Evolutionary conservation across 2,329 filamentous ascomycete genomes (phyloP), one percentile per base, ranked within the genome.

Genomic region (Trichophyton verrucosum): DNA sequence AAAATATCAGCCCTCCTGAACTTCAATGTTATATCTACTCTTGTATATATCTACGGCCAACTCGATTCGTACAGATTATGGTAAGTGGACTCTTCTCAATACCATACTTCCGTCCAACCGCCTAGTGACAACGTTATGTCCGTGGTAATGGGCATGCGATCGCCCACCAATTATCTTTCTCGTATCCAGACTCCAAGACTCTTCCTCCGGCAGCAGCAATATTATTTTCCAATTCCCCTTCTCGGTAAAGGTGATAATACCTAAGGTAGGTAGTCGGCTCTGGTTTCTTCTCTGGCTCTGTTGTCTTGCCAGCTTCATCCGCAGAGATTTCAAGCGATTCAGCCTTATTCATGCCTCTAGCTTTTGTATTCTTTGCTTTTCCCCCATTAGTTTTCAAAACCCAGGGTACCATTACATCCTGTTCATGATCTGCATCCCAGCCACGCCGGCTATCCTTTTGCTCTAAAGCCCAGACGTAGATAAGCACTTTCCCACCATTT

Each of bases 101-200:
- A 13, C 40, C n/a, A 44, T n/a, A 15, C n/a, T 7, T n/a, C 40
- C 38, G 15, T 44, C n/a, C n/a, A 17, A n/a, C n/a, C 11, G 11
- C n/a, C 40, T 7, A 17, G 6, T n/a, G 30, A 24, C n/a, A 55
- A 9, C n/a, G 38, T 61, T 44, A 61, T 47, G 49, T 22, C 44
- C 47, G 56, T 22, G 61, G 55, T 15, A 60, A 47, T 61, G 74
- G 70, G 64, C 73, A 72, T 61, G 79, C 81, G 71, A 96, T 86
- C 60, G 86, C 90, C 92, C 92, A 99, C 94, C 94, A 97, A 76
- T 99, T 99, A 71, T 97, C 94, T 77, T 86, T 91, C 72, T 99
- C 94, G 74, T 97, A 99, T 38, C 94, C 94, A 62, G 84, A 84
- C 65, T 89, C 86, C 24, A 94, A 68, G 13, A 96, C 84, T 57